These are phyloP conservation scores for Sclerotinia nivalis DNA, from an alignment of 2,329 filamentous ascomycete genomes.

Conservation along the genomic window DNA sequence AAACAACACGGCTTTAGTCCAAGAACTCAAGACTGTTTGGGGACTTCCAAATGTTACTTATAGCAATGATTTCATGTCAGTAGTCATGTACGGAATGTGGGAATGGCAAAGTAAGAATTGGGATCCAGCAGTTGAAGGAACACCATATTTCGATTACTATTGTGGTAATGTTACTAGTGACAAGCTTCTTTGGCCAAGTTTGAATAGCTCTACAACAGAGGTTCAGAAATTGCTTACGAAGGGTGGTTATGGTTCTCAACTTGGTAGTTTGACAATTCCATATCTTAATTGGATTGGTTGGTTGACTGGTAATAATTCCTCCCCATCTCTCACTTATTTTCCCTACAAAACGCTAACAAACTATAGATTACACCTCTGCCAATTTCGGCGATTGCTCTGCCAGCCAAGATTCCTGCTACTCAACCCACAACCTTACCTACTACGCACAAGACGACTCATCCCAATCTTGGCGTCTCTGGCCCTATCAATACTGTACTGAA, in stretches of 20 bases:
- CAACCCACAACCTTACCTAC: conserved; percentile 48
- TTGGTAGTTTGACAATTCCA: conserved; percentile 48
- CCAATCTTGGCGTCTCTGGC: conserved; percentile 54
- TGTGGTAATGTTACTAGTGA: conserved; percentile 56
- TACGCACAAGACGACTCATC: conserved; percentile 48
- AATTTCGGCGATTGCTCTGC: conserved; percentile 29
- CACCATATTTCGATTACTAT: conserved; percentile 51
- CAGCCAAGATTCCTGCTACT: conserved; percentile 53
- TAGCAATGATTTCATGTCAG: conserved; percentile 53
- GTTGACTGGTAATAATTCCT: conserved; percentile 40
- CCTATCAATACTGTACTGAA: conserved; percentile 52
- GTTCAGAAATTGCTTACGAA: conserved; percentile 49
- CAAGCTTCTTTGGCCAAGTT: conserved; percentile 58
- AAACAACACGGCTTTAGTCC: conserved; percentile 43
- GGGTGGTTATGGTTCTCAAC: conserved; percentile 49
- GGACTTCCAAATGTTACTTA: conserved; percentile 48
- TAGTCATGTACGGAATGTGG: conserved; percentile 47
- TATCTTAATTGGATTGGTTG: conserved; percentile 60
- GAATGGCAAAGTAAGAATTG: conserved; percentile 59
- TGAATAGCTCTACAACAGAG: conserved; percentile 66
- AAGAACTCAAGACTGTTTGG: conserved; percentile 54
- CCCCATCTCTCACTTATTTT: not conserved
- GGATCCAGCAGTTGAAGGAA: conserved; percentile 55
- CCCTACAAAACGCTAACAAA: not conserved
- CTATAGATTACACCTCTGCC: conserved; percentile 7